These are phyloP conservation scores for Oryza nivara DNA, from an alignment of 176 grass and related monocot species.

Conservation along the genomic window DNA sequence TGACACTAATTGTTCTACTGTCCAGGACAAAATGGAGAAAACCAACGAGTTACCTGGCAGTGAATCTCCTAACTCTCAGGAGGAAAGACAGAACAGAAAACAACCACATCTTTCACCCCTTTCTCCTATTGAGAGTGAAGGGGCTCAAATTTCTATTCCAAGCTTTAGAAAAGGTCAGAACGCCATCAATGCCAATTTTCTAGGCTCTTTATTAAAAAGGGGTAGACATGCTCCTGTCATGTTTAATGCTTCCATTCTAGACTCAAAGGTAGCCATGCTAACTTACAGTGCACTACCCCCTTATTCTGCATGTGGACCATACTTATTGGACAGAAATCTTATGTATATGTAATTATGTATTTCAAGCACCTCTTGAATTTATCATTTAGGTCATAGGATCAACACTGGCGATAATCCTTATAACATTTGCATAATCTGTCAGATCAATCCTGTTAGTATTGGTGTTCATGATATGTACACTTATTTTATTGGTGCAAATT, in stretches of 20 bases:
- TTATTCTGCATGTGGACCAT: constrained; percentile 1
- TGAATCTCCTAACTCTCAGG: constrained; percentile 39
- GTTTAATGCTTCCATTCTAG: background rate
- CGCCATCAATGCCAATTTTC: background rate
- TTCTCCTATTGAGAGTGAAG: constrained; percentile 49
- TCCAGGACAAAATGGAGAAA: constrained; percentile 43
- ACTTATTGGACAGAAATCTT: background rate
- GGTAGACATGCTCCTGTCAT: background rate
- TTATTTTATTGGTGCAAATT: background rate
- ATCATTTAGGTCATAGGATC: constrained; percentile 5
- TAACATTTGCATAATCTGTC: background rate
- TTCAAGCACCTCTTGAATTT: background rate
- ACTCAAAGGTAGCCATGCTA: constrained; percentile 20
- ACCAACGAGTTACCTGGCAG: constrained; percentile 39
- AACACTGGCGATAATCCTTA: background rate
- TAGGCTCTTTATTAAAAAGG: constrained; percentile 21
- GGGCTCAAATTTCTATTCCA: constrained; percentile 42
- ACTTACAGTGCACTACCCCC: background rate
- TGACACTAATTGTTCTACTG: constrained; percentile 26
- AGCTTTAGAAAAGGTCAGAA: constrained; percentile 50
- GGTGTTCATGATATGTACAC: background rate
- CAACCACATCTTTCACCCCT: constrained; percentile 37
- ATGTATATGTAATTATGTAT: background rate
- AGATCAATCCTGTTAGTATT: background rate
- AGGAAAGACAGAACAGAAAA: constrained; percentile 38